Base-by-base conservation (phyloP, 345 rosid genomes). In the Microthlaspi erraticum region DNA sequence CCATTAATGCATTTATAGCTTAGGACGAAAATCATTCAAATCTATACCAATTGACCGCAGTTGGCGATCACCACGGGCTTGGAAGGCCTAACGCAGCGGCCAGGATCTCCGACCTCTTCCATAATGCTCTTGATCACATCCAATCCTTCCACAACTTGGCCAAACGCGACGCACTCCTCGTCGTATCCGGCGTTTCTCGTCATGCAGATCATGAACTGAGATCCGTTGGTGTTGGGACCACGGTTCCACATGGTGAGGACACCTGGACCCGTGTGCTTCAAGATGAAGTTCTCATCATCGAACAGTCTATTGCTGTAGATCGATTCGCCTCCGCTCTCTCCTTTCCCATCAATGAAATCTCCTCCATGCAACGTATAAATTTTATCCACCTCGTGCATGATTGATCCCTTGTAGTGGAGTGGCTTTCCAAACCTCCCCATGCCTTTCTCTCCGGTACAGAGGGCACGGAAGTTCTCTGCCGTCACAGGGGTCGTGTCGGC, bases 391-490 rank as follows among this genome's bases (percentile, higher is more conserved):
- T 74, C 63, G 77, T 85, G 82, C 73, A 87, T 81, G 20, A 14
- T 1, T 1, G 86, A 84, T 9, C 87, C 87, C 42, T 81, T 83
- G 80, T 74, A 87, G 78, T 84, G 87, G 6, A 84, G 79, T 0
- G 87, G 87, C 85, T 81, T 85, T 32, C 92, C 75, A 18, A 36
- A 6, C 33, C 32, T 55, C 1, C 85, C 83, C 6, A 13, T 10
- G 5, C 84, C 86, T 39, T 79, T 61, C 66, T 61, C 53, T 0
- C 53, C 53, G 10, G 66, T 44, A 31, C 66, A 44, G 0, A 61
- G 53, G 1, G 85, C 89, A 0, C 92, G 65, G 79, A 85, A 85
- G 66, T 83, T 83, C 78, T 83, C 85, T 0, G 82, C 92, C 10
- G 87, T 85, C 3, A 46, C 37, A 0, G 82, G 83, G 0, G 71